These are phyloP conservation scores for Rhodotorula sp. DNA, from an alignment of 1,284 basidiomycete species.

Conservation along the genomic window DNA sequence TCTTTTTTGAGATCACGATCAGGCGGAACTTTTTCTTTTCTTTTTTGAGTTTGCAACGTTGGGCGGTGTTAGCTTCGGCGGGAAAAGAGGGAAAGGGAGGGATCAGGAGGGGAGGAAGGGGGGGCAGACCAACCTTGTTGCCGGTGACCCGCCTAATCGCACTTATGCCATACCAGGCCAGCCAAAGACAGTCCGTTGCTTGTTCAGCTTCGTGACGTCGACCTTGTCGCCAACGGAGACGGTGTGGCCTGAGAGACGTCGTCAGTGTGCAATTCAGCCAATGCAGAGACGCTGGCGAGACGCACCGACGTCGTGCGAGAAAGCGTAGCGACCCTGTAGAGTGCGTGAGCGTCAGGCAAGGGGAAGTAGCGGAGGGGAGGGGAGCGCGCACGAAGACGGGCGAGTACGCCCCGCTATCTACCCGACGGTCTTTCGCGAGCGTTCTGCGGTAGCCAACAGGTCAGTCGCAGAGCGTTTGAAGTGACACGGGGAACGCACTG, in stretches of 20 bases:
- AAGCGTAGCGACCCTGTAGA: slow-evolving; percentile 24
- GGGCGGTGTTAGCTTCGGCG: background rate
- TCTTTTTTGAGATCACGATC: slow-evolving; percentile 84
- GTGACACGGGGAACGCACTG: background rate
- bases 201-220: slow-evolving; percentile 6
- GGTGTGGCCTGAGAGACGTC: background rate
- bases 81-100: background rate
- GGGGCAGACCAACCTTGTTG: slow-evolving; percentile 19
- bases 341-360: background rate
- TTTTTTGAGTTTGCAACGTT: slow-evolving; percentile 63
- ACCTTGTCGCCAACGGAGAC: slow-evolving; percentile 18
- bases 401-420: slow-evolving; percentile 13
- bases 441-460: background rate
- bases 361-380: too few species aligned
- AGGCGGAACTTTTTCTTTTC: slow-evolving; percentile 79
- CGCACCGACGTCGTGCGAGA: slow-evolving; percentile 14
- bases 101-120: background rate
- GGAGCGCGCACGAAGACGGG: slow-evolving; percentile 27
- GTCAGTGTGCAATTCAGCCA: too few species aligned
- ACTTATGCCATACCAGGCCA: slow-evolving; percentile 15
- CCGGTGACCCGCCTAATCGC: too few species aligned
- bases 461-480: too few species aligned
- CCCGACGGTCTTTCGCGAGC: slow-evolving; percentile 12
- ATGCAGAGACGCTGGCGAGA: too few species aligned
- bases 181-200: slow-evolving; percentile 1